Conservation (phyloP, 2,329 filamentous ascomycete species). For the Podosphaera xanthii region DNA sequence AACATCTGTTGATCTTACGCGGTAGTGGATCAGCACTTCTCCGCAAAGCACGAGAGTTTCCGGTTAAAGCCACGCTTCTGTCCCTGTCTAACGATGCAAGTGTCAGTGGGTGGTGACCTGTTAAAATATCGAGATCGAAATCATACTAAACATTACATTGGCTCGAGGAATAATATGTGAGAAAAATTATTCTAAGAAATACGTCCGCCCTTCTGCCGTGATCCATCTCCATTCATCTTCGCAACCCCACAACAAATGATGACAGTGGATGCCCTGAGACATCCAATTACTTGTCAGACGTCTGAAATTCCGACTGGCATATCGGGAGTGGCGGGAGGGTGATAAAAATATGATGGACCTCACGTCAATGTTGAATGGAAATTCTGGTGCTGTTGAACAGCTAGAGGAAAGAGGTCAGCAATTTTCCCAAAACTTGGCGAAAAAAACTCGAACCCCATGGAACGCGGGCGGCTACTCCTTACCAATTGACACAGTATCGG, state of each 20-base stretch:
- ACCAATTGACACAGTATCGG: slow-evolving; percentile 10
- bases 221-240: too few relatives aligned
- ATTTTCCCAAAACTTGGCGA: slow-evolving; percentile 5
- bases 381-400: slow-evolving; percentile 12
- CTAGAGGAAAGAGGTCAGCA: slow-evolving; percentile 5
- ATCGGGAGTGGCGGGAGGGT: slow-evolving; percentile 1
- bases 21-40: not conserved
- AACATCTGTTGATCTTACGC: slow-evolving; percentile 7
- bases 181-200: too few relatives aligned
- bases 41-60: slow-evolving; percentile 8
- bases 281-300: not conserved
- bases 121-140: slow-evolving; percentile 7
- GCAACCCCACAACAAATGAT: not conserved
- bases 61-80: slow-evolving; percentile 10
- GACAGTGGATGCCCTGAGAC: not conserved
- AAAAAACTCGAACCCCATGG: slow-evolving; percentile 16
- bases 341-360: slow-evolving; percentile 15
- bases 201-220: too few relatives aligned
- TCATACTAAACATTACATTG: slow-evolving; percentile 10
- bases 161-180: not conserved
- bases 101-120: slow-evolving; percentile 3
- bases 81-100: not conserved
- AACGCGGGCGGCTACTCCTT: slow-evolving; percentile 18
- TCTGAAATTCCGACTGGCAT: not conserved
- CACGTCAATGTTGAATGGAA: slow-evolving; percentile 15